Conservation (phyloP, 495 filamentous ascomycete genomes). For the Polyplosphaeria fusca region DNA sequence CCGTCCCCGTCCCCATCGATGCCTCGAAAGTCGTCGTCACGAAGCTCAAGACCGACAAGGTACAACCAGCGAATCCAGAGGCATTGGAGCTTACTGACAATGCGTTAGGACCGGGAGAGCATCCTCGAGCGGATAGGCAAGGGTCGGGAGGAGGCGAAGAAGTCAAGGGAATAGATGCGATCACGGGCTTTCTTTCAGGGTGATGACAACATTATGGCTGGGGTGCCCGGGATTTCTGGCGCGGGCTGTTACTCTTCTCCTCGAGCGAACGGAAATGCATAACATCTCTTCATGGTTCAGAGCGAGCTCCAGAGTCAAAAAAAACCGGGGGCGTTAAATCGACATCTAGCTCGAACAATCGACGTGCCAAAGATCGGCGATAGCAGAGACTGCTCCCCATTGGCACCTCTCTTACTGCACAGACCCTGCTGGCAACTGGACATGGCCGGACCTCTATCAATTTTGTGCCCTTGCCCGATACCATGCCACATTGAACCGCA, state of each 20-base stretch:
- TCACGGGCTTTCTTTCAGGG: slow-evolving; percentile 43
- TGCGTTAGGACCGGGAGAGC: slow-evolving; percentile 91
- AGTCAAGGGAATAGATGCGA: slow-evolving; percentile 50
- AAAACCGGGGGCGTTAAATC: slow-evolving; percentile 25
- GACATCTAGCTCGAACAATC: slow-evolving; percentile 25
- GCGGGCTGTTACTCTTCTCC: slow-evolving; percentile 27
- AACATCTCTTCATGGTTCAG: slow-evolving; percentile 25
- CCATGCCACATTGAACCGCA: too few relatives aligned
- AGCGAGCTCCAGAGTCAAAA: slow-evolving; percentile 10
- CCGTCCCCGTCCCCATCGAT: slow-evolving; percentile 53
- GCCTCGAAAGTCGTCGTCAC: slow-evolving; percentile 93
- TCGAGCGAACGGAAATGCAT: slow-evolving; percentile 35
- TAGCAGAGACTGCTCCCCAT: too few relatives aligned
- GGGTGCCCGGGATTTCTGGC: slow-evolving; percentile 26
- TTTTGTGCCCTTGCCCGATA: neutral
- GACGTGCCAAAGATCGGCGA: slow-evolving; percentile 23
- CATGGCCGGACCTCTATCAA: neutral
- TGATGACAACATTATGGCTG: slow-evolving; percentile 39
- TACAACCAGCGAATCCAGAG: slow-evolving; percentile 39
- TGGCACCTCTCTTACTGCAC: too few relatives aligned
- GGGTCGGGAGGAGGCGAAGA: slow-evolving; percentile 59
- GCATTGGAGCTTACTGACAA: slow-evolving; percentile 5
- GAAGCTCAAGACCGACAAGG: slow-evolving; percentile 98
- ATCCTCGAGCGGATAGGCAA: slow-evolving; percentile 81
- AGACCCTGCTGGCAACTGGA: too few relatives aligned